These are phyloP conservation scores for Curvularia eragrostidis DNA, from an alignment of 2,329 filamentous ascomycete genomes.

Conservation along the genomic window DNA sequence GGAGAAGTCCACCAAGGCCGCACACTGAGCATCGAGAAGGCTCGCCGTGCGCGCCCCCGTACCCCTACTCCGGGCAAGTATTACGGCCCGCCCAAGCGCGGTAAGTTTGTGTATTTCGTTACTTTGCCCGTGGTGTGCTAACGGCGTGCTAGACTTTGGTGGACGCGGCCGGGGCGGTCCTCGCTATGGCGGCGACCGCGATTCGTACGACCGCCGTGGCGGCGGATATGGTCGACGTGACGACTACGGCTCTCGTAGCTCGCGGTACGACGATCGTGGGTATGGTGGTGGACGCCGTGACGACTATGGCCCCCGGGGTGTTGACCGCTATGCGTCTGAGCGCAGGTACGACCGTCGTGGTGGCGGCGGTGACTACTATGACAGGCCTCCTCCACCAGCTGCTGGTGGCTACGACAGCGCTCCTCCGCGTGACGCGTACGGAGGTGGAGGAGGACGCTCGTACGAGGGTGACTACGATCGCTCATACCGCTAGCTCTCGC, in stretches of 20 bases:
- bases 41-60: constrained; percentile 89
- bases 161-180: constrained; percentile 57
- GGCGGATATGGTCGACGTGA: constrained; percentile 55
- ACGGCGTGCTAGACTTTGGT: constrained; percentile 50
- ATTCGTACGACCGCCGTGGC: constrained; percentile 56
- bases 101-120: constrained; percentile 60
- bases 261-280: constrained; percentile 51
- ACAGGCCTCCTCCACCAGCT: constrained; percentile 58
- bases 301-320: constrained; percentile 49
- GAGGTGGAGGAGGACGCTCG: constrained; percentile 45
- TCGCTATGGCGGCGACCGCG: constrained; percentile 58
- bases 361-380: constrained; percentile 63
- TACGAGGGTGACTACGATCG: constrained; percentile 57
- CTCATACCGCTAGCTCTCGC: constrained; percentile 45
- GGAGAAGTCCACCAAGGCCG: constrained; percentile 94
- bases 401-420: constrained; percentile 45
- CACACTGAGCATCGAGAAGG: constrained; percentile 98
- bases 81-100: constrained; percentile 97
- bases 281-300: constrained; percentile 64
- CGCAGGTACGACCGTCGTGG: constrained; percentile 57
- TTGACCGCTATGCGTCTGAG: constrained; percentile 67
- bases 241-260: constrained; percentile 54
- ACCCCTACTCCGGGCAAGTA: constrained; percentile 99
- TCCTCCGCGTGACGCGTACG: constrained; percentile 48
- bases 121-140: constrained; percentile 11